A percentile compares a stretch with the other conserved stretches of the same genome.
phyloP scores from a whole-genome alignment of 2,329 filamentous ascomycete genomes.

The Epichloe brachyelytri region DNA sequence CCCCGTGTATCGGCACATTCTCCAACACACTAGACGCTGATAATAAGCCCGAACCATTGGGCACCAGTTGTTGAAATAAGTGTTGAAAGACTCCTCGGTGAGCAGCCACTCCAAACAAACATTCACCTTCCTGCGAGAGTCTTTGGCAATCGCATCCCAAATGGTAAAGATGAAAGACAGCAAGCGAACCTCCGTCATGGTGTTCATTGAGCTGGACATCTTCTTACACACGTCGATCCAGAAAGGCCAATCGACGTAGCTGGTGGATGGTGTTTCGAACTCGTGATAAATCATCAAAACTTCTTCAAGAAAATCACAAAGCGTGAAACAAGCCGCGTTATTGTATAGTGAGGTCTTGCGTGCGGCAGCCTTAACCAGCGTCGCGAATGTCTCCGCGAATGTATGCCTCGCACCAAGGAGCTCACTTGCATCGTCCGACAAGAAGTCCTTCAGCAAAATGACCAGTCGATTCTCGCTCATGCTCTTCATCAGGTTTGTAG shows the following conservation, averaged over 20 bases:
- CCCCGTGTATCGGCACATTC: slow-evolving; percentile 65
- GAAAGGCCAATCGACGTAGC: slow-evolving; percentile 64
- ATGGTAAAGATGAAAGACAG: slow-evolving; percentile 69
- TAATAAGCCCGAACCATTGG: slow-evolving; percentile 91
- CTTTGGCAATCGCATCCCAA: slow-evolving; percentile 60
- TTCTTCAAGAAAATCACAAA: slow-evolving; percentile 89
- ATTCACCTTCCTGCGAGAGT: slow-evolving; percentile 52
- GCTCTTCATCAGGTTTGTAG: slow-evolving; percentile 56
- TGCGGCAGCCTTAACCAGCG: slow-evolving; percentile 59
- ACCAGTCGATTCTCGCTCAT: slow-evolving; percentile 87
- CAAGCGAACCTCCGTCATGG: slow-evolving; percentile 76
- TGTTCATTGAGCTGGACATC: slow-evolving; percentile 75
- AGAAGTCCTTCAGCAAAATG: slow-evolving; percentile 67
- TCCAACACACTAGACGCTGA: slow-evolving; percentile 83
- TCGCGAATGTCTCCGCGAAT: slow-evolving; percentile 64
- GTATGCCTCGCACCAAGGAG: slow-evolving; percentile 42
- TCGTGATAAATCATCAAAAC: slow-evolving; percentile 49
- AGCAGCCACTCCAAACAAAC: slow-evolving; percentile 68
- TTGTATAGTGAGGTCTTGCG: slow-evolving; percentile 69
- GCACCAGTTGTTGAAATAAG: slow-evolving; percentile 86
- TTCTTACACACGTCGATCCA: slow-evolving; percentile 71
- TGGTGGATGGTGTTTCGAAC: slow-evolving; percentile 28
- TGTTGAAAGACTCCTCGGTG: slow-evolving; percentile 60
- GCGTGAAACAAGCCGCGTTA: slow-evolving; percentile 70
- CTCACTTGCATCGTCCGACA: slow-evolving; percentile 35